Evolutionary conservation across 2,329 filamentous ascomycete genomes (phyloP).

Genomic region (Diaporthe capsici): DNA sequence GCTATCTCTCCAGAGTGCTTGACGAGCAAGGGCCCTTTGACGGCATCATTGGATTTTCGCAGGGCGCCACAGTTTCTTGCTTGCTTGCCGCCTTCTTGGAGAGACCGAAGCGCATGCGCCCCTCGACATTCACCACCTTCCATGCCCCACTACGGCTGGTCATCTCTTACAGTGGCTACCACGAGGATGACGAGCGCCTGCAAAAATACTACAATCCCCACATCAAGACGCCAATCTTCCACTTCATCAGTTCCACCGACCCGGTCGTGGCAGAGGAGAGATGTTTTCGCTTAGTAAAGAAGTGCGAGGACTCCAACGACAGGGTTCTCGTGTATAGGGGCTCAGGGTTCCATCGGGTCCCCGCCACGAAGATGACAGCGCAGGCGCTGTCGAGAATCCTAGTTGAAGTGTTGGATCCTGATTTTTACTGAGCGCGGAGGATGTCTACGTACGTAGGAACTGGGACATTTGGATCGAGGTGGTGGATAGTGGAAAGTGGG

Average conservation of each 20-base stretch:
- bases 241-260: slow-evolving; percentile 5
- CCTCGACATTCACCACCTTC: not conserved
- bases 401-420: not conserved
- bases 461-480: not conserved
- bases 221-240: slow-evolving; percentile 2
- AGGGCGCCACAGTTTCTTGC: slow-evolving; percentile 65
- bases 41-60: slow-evolving; percentile 72
- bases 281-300: slow-evolving; percentile 8
- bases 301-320: not conserved
- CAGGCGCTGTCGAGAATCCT: slow-evolving; percentile 18
- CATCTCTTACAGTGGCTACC: slow-evolving; percentile 12
- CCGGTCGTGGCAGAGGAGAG: not conserved
- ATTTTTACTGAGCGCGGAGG: not conserved
- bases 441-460: not conserved
- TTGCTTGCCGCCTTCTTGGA: slow-evolving; percentile 3
- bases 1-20: not conserved
- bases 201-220: slow-evolving; percentile 7
- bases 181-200: slow-evolving; percentile 6
- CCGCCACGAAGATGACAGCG: not conserved
- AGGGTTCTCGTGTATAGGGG: not conserved
- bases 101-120: not conserved
- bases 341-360: slow-evolving; percentile 2
- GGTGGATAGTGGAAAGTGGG: not conserved
- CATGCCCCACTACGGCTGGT: not conserved
- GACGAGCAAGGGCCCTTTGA: slow-evolving; percentile 53